A percentile compares a stretch with the other conserved stretches of the same genome.
phyloP scores from a whole-genome alignment of 2,329 filamentous ascomycete genomes.

The Fusarium armeniacum region DNA sequence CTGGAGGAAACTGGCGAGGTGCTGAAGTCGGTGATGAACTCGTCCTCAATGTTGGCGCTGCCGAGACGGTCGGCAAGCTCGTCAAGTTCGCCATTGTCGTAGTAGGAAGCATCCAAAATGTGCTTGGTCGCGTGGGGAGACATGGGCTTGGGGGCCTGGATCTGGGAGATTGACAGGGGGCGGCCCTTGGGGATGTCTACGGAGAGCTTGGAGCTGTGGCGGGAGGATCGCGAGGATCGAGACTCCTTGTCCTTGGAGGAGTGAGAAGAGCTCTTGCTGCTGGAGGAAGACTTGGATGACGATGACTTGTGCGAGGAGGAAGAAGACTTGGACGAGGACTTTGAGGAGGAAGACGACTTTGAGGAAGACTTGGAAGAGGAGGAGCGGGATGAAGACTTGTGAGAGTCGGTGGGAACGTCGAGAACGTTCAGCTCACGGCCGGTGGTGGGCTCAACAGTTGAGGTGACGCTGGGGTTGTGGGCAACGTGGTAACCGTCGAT shows the following conservation, averaged over 20 bases:
- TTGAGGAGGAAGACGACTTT: constrained; percentile 54
- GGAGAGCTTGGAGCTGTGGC: constrained; percentile 65
- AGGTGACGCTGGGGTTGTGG: constrained; percentile 91
- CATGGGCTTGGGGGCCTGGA: constrained; percentile 90
- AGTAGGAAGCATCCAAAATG: constrained; percentile 87
- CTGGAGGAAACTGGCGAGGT: constrained; percentile 74
- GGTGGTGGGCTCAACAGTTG: constrained; percentile 94
- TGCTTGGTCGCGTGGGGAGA: constrained; percentile 88
- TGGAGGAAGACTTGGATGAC: constrained; percentile 53
- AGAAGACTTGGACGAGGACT: constrained; percentile 61
- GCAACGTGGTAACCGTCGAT: constrained; percentile 99
- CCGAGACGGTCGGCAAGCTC: constrained; percentile 83
- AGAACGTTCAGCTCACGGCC: constrained; percentile 98
- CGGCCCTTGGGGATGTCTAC: constrained; percentile 88
- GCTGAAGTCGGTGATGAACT: constrained; percentile 68
- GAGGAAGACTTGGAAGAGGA: constrained; percentile 61
- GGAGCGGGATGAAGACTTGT: constrained; percentile 57
- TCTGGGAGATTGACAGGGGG: constrained; percentile 87
- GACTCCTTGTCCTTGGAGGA: constrained; percentile 61
- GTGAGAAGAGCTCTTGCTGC: constrained; percentile 59
- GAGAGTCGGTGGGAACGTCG: constrained; percentile 77
- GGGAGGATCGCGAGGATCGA: constrained; percentile 59
- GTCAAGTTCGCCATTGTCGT: constrained; percentile 78
- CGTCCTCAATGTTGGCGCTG: constrained; percentile 69
- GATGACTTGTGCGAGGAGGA: constrained; percentile 55